Conservation (phyloP, 352 stramenopile species). For the Phytopythium cucurbitacearum region DNA sequence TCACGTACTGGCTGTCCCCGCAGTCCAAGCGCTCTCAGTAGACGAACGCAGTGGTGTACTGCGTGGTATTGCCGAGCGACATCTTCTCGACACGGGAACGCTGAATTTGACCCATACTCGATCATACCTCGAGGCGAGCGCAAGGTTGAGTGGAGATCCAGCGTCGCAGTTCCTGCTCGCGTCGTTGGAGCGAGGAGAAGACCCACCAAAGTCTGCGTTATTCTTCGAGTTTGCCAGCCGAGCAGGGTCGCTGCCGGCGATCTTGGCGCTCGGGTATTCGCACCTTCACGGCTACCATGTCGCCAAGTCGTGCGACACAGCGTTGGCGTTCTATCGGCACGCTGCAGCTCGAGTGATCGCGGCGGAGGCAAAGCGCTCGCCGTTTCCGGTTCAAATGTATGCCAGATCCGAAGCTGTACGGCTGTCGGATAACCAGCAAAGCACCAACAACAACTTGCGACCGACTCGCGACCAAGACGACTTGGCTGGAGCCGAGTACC, state of each 20-base stretch:
- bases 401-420: slow-evolving; percentile 21
- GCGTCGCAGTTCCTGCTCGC: slow-evolving; percentile 48
- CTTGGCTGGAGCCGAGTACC: slow-evolving; percentile 39
- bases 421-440: slow-evolving; percentile 31
- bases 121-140: slow-evolving; percentile 39
- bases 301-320: slow-evolving; percentile 40
- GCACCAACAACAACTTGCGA: slow-evolving; percentile 11
- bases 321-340: slow-evolving; percentile 73
- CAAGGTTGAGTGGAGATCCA: slow-evolving; percentile 13
- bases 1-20: too few species aligned
- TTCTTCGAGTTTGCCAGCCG: slow-evolving; percentile 61
- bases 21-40: too few species aligned
- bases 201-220: slow-evolving; percentile 20
- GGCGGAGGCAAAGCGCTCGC: slow-evolving; percentile 13
- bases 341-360: slow-evolving; percentile 51
- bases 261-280: slow-evolving; percentile 72
- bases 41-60: slow-evolving; percentile 23
- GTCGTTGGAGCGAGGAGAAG: slow-evolving; percentile 11
- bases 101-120: slow-evolving; percentile 16
- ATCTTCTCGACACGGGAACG: slow-evolving; percentile 16
- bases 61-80: slow-evolving; percentile 30
- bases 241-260: slow-evolving; percentile 28
- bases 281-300: slow-evolving; percentile 50
- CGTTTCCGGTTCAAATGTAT: slow-evolving; percentile 33
- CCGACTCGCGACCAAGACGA: slow-evolving; percentile 24